Evolutionary conservation across 495 filamentous ascomycete genomes (phyloP).

Genomic region (Pyrenula aspistea): DNA sequence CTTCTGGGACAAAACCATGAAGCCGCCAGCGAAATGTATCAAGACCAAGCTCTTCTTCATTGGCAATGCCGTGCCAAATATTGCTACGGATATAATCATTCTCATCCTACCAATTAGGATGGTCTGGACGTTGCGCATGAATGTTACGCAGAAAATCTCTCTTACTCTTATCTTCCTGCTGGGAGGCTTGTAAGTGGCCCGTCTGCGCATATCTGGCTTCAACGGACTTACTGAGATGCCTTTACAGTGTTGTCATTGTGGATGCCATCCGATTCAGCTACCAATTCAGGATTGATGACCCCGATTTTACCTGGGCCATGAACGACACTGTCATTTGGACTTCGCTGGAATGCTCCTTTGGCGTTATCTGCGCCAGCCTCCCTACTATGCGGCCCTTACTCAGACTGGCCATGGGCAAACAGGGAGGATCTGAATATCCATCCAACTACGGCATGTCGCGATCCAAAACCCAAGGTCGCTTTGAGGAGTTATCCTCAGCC

Average conservation of each 20-base stretch:
- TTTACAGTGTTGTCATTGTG: slow-evolving; percentile 22
- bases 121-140: slow-evolving; percentile 7
- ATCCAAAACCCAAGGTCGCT: too few species aligned
- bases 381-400: slow-evolving; percentile 26
- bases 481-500: too few species aligned
- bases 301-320: slow-evolving; percentile 24
- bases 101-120: slow-evolving; percentile 7
- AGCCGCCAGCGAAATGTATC: too few species aligned
- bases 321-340: slow-evolving; percentile 30
- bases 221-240: neutral
- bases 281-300: slow-evolving; percentile 21
- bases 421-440: too few species aligned
- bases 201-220: too few species aligned
- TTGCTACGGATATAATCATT: slow-evolving; percentile 18
- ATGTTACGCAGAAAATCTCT: slow-evolving; percentile 1
- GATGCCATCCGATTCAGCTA: slow-evolving; percentile 23
- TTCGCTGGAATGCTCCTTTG: slow-evolving; percentile 31
- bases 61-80: slow-evolving; percentile 18
- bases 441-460: too few species aligned
- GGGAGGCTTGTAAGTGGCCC: slow-evolving; percentile 10
- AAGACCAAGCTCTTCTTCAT: slow-evolving; percentile 10
- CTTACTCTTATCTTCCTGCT: slow-evolving; percentile 7
- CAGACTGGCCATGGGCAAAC: too few species aligned
- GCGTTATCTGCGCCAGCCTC: slow-evolving; percentile 33
- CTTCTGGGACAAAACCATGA: slow-evolving; percentile 15